Evolutionary conservation across 2,329 filamentous ascomycete genomes (phyloP), one percentile per base, ranked within the genome.

Genomic region (Apiospora malaysiana): DNA sequence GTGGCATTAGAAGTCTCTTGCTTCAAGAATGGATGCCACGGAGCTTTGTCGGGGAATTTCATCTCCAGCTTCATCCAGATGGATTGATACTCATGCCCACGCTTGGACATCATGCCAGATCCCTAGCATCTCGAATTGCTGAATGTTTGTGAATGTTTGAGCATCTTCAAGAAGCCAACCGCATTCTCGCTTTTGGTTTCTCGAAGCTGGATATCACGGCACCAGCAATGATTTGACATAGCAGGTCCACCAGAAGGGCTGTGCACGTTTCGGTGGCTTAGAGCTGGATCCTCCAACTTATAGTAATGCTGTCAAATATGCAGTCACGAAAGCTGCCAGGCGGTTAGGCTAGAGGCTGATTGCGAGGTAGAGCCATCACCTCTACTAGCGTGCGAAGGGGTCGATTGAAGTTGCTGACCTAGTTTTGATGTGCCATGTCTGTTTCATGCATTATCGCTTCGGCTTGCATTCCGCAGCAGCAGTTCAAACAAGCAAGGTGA

Each of bases 181-280:
- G 56, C 56, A 63, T 63, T 32, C 40, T 18, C 8, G 37, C 9
- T 47, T 18, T 59, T 14, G 3, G 5, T n/a, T 10, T 63, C 27
- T 40, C 18, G 2, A 14, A 27, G 51, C 14, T 32, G 18, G 25
- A 37, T 59, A 21, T 59, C 51, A 21, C 51, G 51, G 25, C 51
- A 59, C 7, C 16, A 59, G 21, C 51, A 8, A 37, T 37, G 7
- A n/a, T 21, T 59, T 37, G 51, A 7, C 16, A 59, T 59, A 9
- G 8, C 3, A 2, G 27, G 56, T 23, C 56, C 56, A 63, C 9
- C 32, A 3, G 10, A 9, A 18, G 32, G 56, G 56, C 56, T 40
- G 56, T 63, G 56, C 56, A 40, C 10, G 56, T 63, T 63, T 63
- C 32, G 32, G 14, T 40, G 21, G 32, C 56, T 59, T 51, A 51